Evolutionary conservation across 306 rosid species (phyloP).

Genomic region (Abrus pulchellus): DNA sequence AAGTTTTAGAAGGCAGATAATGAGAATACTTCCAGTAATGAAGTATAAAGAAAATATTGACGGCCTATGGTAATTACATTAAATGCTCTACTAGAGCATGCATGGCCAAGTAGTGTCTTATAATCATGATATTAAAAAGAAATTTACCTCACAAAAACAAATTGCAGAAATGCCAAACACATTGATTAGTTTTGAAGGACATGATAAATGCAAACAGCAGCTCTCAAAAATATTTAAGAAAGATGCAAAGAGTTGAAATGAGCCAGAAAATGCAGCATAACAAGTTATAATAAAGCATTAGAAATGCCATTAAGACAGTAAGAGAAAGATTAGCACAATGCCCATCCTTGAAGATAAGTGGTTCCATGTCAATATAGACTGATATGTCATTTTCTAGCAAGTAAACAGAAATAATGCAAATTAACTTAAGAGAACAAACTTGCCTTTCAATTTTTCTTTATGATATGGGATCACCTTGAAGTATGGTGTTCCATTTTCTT

Average conservation of each 20-base stretch:
- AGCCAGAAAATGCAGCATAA: constrained; percentile 38
- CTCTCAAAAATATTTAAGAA: constrained; percentile 7
- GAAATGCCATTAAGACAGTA: constrained; percentile 32
- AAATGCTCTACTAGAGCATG: constrained; percentile 19
- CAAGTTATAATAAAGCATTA: constrained; percentile 31
- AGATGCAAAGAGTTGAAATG: constrained; percentile 9
- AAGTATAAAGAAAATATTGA: constrained; percentile 12
- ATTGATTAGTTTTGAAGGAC: constrained; percentile 24
- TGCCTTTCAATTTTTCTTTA: constrained; percentile 49
- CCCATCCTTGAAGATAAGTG: constrained; percentile 27
- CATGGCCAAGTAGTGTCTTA: not conserved
- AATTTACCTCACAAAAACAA: constrained; percentile 2
- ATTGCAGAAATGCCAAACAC: not conserved
- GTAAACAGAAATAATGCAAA: constrained; percentile 26
- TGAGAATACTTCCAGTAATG: constrained; percentile 1
- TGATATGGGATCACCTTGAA: constrained; percentile 51
- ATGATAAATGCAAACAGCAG: constrained; percentile 1
- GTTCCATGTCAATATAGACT: constrained; percentile 11
- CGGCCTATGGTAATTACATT: constrained; percentile 17
- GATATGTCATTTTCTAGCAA: not conserved
- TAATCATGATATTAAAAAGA: constrained; percentile 32
- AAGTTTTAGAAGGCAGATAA: constrained; percentile 27
- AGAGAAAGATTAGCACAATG: constrained; percentile 36
- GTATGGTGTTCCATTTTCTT: constrained; percentile 51
- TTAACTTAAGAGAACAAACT: constrained; percentile 36